Conservation (phyloP, 2,329 filamentous ascomycete genomes). For the Ophiostoma tasmaniense region DNA sequence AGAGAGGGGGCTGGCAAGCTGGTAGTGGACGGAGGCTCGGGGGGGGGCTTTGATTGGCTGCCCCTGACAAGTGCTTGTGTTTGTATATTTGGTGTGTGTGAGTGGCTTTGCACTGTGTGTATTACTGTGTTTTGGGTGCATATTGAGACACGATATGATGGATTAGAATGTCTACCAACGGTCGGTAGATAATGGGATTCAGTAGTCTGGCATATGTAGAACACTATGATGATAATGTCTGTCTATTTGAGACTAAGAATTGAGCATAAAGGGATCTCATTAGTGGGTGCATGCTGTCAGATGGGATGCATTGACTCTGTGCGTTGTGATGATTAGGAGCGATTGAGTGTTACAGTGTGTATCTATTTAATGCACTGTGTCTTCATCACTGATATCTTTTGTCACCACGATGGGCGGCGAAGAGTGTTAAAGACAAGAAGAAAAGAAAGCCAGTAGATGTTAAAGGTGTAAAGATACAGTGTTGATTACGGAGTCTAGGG, state of each 20-base stretch:
- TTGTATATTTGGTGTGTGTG: not conserved
- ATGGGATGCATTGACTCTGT: not conserved
- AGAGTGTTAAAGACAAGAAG: not conserved
- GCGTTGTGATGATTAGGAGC: not conserved
- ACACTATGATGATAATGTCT: not conserved
- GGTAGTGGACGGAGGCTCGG: conserved; percentile 7
- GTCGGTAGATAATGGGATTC: not conserved
- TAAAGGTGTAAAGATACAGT: no score
- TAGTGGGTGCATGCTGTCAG: not conserved
- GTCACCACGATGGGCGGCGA: not conserved
- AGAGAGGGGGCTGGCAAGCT: conserved; percentile 14
- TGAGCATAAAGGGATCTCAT: not conserved
- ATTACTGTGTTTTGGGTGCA: not conserved
- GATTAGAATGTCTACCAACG: not conserved
- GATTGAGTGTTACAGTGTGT: not conserved
- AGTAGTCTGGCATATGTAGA: not conserved
- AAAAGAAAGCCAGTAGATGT: not conserved
- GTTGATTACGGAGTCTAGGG: not conserved
- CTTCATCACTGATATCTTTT: not conserved
- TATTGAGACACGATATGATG: not conserved
- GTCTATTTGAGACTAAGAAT: not conserved
- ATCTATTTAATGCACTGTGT: not conserved
- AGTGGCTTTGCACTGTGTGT: not conserved
- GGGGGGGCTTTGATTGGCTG: conserved; percentile 14
- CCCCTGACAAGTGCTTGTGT: conserved; percentile 13